Evolutionary conservation across 2,329 filamentous ascomycete species (phyloP), one percentile per base, ranked within the genome.

Genomic region (Fusarium domesticum): DNA sequence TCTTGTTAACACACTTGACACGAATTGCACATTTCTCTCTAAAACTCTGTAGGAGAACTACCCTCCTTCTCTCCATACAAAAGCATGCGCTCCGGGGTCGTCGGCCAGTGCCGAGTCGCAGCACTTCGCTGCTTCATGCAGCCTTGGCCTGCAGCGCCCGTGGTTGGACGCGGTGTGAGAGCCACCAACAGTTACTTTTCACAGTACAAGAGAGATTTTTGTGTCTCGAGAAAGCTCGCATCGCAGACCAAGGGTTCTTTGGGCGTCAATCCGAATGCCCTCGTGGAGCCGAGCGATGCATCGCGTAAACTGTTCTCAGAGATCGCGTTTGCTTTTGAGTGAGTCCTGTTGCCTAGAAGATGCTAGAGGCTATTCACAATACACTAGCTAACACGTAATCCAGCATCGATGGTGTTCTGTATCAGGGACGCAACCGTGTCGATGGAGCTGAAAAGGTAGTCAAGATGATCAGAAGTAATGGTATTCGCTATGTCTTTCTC

Each of bases 381-480:
- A 30, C 6, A 12, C 6, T 35, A 19, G 15, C 47, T 59, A 19
- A 62, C 14, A 12, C 33, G 33, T 2, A 17, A 2, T 6, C 11
- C 39, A 78, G 75, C 57, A 95, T 98, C 63, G 93, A 98, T 66
- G 93, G 93, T 43, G 93, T 98, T n/a, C 80, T 98, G 16, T 77
- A 97, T 23, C 89, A 91, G 61, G 86, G 87, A 48, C 81, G 86
- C 4, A 80, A 84, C 50, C 83, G 88, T 3, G 83, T 97, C 36
- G 85, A 89, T 2, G 85, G 87, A 23, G 92, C 93, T 2, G 74
- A 81, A 2, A 77, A 87, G 60, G 79, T 90, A 12, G 77, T 98
- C 16, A 71, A 74, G 20, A 85, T 83, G 59, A 82, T 97, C 16
- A 82, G 90, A 56, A 70, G 77, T 36, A 77, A 90, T 60, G 75